Base-by-base conservation (phyloP, 2,329 filamentous ascomycete species). In the Berkeleyomyces basicola region DNA sequence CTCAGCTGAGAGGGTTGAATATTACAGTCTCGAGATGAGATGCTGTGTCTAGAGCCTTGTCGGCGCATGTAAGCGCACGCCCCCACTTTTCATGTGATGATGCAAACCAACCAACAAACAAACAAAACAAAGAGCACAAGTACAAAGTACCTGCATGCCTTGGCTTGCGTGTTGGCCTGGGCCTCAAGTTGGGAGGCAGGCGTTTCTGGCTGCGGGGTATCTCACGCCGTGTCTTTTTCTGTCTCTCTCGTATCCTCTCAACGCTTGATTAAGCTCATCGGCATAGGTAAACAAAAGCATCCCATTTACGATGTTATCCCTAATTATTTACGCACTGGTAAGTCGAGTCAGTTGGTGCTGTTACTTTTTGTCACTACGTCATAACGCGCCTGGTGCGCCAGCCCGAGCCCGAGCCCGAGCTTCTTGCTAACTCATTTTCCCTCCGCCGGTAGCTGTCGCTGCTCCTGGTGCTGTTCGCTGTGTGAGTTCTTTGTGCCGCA, bases 241-340 rank as follows among this genome's bases (percentile, higher is more conserved):
- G n/a, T 42, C 9, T 5, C 33, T 40, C 36, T 31, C 9, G 7
- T 51, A 2, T 39, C 36, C 4, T 37, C 4, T 55, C 5, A 23
- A 11, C 6, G 10, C 39, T 23, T 6, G 7, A 5, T 5, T 16
- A 16, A 14, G 2, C 33, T 42, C 5, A 4, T 31, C 14, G 16
- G 42, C 40, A 42, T 23, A 16, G 23, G 23, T 23, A 1, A 23
- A 23, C 23, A 23, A 23, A 23, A 23, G 23, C 39, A 23, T 9
- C 11, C 10, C 5, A 16, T 37, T 23, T 1, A 55, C 16, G 0
- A 53, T 42, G 59, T 40, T 37, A 46, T 40, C 59, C n/a, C 39
- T 61, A 23, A 55, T 43, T 3, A 40, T 61, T 1, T 61, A 61
- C 39, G 59, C 59, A 11, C 31, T 61, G 31, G 59, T 61, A 49